Evolutionary conservation across 257 asterid genomes (phyloP), one percentile per base, ranked within the genome.

Genomic region (Scutellaria galericulata): DNA sequence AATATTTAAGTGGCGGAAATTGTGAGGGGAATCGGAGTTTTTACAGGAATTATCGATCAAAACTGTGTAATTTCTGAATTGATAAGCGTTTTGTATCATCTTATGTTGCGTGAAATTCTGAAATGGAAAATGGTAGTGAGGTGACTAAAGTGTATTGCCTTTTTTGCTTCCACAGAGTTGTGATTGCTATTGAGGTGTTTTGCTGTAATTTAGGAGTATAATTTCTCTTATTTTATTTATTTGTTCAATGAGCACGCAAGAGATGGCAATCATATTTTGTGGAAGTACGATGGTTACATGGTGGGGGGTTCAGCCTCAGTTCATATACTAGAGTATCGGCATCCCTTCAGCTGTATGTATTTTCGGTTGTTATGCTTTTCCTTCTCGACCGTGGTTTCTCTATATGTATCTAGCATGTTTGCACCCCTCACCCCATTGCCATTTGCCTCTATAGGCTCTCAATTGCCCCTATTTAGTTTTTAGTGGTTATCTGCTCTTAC

Each of bases 211-310:
- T 31, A 45, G 37, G 5, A 31, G 37, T 31, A 31, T 64, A 37
- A 20, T 56, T 39, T 55, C 18, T 18, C 37, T 39, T 14, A 37
- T n/a, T 60, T 37, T 5, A 46, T 53, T 24, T 68, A 4, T 14
- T 31, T 61, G 18, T 20, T 24, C 24, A 2, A 73, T 51, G 74
- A 59, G 62, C 83, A 83, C 89, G 65, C 20, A 80, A 61, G 76
- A 78, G 77, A 95, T 95, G 99, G 98, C 96, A 61, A 83, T 88
- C 70, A 53, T 87, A 71, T 91, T 96, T 74, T 90, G 90, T 77
- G 99, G 98, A 78, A 92, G 94, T 78, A 83, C 93, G 62, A 82
- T 83, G 87, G 80, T 75, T 78, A 75, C 85, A 71, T 78, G 81
- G 75, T 86, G 85, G 80, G 95, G 96, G 79, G 82, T 88, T 75